These are phyloP conservation scores for Elaphomyces granulatus DNA, from an alignment of 495 filamentous ascomycete species.

Conservation along the genomic window DNA sequence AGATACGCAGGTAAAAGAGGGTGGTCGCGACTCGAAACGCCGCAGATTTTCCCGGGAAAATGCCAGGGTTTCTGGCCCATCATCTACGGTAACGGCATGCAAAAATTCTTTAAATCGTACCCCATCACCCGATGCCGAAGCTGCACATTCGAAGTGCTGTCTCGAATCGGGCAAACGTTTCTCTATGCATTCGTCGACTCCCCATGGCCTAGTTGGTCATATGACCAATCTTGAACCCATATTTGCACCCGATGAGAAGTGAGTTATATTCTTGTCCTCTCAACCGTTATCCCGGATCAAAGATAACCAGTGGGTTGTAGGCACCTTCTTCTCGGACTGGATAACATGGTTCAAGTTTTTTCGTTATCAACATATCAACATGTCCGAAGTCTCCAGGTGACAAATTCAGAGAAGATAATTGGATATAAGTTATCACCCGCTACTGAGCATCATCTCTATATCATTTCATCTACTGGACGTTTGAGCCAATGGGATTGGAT, in stretches of 20 bases:
- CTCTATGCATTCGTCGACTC: too few species aligned
- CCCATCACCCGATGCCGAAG: too few species aligned
- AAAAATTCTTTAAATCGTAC: too few species aligned
- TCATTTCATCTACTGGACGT: slow-evolving; percentile 48
- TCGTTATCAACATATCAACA: slow-evolving; percentile 67
- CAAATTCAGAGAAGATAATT: slow-evolving; percentile 23
- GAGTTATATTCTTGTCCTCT: slow-evolving; percentile 22
- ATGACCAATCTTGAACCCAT: slow-evolving; percentile 52
- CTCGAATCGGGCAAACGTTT: too few species aligned
- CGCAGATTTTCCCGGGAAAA: too few species aligned
- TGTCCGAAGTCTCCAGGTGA: slow-evolving; percentile 40
- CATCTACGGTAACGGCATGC: too few species aligned
- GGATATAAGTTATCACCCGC: slow-evolving; percentile 45
- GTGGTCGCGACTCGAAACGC: too few species aligned
- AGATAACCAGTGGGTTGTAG: slow-evolving; percentile 28
- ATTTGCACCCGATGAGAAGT: slow-evolving; percentile 73
- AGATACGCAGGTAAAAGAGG: too few species aligned
- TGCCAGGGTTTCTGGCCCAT: too few species aligned
- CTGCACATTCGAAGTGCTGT: too few species aligned
- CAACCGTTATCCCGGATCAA: background rate
- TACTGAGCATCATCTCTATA: slow-evolving; percentile 44
- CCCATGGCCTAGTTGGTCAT: too few species aligned
- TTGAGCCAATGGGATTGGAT: slow-evolving; percentile 50
- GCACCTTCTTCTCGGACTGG: slow-evolving; percentile 51
- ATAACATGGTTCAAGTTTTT: slow-evolving; percentile 60